Percentiles rank a stretch among this genome's conserved stretches.
Evolutionary conservation across 352 stramenopile genomes (phyloP).

Genomic region (Phytophthora cryptogea): DNA sequence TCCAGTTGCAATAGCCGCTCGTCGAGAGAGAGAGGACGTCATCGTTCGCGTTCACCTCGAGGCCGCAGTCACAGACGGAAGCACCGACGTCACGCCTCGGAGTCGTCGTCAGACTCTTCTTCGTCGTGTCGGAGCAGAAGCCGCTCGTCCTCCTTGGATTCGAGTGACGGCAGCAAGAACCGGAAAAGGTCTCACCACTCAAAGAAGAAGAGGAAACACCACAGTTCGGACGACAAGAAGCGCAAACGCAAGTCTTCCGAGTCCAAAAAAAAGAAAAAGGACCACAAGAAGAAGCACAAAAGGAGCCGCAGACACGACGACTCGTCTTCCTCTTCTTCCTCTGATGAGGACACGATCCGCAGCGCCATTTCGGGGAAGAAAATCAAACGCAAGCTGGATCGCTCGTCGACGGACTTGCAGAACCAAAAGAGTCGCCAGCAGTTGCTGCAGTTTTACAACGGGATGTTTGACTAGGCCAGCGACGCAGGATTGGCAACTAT

Average conservation of each 20-base stretch:
- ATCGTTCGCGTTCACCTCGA: constrained; percentile 21
- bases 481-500: not conserved
- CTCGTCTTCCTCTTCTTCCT: constrained; percentile 50
- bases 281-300: constrained; percentile 43
- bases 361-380: constrained; percentile 88
- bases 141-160: constrained; percentile 29
- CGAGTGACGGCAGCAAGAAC: constrained; percentile 32
- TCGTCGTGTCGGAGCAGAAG: constrained; percentile 35
- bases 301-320: constrained; percentile 35
- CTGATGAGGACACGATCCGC: constrained; percentile 68
- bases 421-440: constrained; percentile 77
- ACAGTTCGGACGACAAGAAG: constrained; percentile 40
- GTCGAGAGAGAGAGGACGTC: constrained; percentile 19
- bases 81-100: constrained; percentile 22
- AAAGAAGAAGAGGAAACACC: constrained; percentile 48
- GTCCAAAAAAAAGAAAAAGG: constrained; percentile 45
- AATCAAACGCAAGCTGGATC: constrained; percentile 80
- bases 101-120: constrained; percentile 21
- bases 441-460: constrained; percentile 88
- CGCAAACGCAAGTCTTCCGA: constrained; percentile 38
- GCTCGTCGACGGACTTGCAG: constrained; percentile 60
- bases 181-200: constrained; percentile 25
- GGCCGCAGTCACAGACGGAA: constrained; percentile 23
- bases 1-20: constrained; percentile 3
- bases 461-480: constrained; percentile 72